phyloP scores from a whole-genome alignment of 1,284 basidiomycete species.

The Polyporus tsugae region DNA sequence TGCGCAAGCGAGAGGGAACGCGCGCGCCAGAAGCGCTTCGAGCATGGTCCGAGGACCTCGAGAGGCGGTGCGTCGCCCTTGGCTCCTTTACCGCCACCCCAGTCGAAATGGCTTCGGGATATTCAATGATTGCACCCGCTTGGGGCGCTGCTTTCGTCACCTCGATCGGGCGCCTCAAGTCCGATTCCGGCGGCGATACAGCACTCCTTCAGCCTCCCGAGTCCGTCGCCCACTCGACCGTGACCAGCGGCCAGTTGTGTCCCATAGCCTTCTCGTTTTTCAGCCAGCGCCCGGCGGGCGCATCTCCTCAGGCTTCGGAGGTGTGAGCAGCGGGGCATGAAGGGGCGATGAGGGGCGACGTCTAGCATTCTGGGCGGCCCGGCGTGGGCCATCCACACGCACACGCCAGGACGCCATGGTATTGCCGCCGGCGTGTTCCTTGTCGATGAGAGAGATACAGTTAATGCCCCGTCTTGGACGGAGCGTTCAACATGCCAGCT shows the following conservation, averaged over 20 bases:
- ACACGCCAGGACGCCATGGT: not conserved
- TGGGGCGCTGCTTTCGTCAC: constrained; percentile 17
- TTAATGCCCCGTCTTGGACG: not conserved
- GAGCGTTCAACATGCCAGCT: not conserved
- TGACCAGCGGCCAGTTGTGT: not conserved
- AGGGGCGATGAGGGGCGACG: not conserved
- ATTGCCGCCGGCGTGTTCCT: not conserved
- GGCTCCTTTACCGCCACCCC: constrained; percentile 22
- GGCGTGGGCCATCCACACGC: not conserved
- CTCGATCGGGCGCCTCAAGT: not conserved
- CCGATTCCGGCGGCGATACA: not conserved
- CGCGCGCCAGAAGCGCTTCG: not conserved
- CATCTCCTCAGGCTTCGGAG: not conserved
- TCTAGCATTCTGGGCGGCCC: not conserved
- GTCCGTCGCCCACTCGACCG: not conserved
- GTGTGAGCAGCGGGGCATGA: not conserved
- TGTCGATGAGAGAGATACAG: not conserved
- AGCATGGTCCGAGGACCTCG: not conserved
- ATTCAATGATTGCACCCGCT: constrained; percentile 26
- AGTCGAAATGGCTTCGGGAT: constrained; percentile 29
- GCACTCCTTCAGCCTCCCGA: not conserved
- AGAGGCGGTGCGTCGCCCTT: not conserved
- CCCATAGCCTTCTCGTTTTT: not conserved
- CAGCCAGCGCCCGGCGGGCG: not conserved
- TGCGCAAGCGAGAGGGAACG: not conserved